phyloP scores from a whole-genome alignment of 495 filamentous ascomycete species.

The Penicillium verhagenii region DNA sequence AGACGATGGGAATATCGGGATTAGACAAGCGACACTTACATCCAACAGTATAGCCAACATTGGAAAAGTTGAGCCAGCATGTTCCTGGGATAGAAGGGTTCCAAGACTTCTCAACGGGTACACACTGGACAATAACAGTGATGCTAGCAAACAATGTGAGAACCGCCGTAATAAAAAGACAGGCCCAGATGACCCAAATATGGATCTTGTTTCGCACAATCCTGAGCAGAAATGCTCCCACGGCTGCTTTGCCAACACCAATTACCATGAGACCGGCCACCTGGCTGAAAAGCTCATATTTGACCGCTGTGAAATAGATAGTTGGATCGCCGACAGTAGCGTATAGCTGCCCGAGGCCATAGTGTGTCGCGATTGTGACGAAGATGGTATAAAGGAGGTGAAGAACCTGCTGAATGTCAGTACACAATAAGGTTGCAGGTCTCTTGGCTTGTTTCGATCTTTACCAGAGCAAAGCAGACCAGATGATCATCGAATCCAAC shows the following conservation, averaged over 20 bases:
- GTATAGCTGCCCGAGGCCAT: constrained; percentile 21
- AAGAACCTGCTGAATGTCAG: constrained; percentile 14
- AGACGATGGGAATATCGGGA: not conserved
- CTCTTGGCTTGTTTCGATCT: not conserved
- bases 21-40: constrained; percentile 13
- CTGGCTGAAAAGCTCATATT: constrained; percentile 27
- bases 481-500: constrained; percentile 27
- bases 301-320: constrained; percentile 21
- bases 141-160: constrained; percentile 26
- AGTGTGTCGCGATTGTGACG: constrained; percentile 17
- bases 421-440: not conserved
- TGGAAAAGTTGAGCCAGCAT: constrained; percentile 30
- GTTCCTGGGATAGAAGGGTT: constrained; percentile 14
- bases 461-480: constrained; percentile 18
- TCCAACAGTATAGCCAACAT: constrained; percentile 27
- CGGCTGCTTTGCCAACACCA: constrained; percentile 23
- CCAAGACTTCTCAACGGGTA: constrained; percentile 25
- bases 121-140: constrained; percentile 22
- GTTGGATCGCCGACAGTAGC: constrained; percentile 19
- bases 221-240: constrained; percentile 26
- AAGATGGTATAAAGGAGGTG: constrained; percentile 27
- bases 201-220: constrained; percentile 29
- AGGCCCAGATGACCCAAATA: constrained; percentile 22
- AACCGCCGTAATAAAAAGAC: constrained; percentile 16
- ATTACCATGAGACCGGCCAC: constrained; percentile 28